phyloP scores from a whole-genome alignment of 148 eudicot genomes.

The Rhododendron griersonianum region DNA sequence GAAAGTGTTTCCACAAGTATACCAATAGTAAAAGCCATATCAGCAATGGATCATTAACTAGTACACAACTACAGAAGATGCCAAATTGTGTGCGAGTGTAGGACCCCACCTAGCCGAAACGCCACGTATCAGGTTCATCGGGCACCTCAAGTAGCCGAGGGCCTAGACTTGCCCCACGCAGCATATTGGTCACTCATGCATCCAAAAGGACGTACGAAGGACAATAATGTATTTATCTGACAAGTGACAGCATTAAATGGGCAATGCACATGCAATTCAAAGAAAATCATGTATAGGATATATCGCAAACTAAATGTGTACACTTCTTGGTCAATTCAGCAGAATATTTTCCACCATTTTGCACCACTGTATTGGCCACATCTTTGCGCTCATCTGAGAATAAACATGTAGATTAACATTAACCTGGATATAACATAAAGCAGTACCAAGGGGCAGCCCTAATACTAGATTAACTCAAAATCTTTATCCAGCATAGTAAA shows the following conservation, averaged over 20 bases:
- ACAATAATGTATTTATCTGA: neutral
- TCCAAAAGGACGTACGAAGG: neutral
- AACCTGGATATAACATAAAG: neutral
- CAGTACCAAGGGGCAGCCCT: neutral
- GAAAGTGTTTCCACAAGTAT: neutral
- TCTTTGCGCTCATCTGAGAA: conserved; percentile 77
- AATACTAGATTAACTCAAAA: neutral
- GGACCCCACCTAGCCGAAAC: neutral
- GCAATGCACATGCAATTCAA: neutral
- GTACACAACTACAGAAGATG: neutral
- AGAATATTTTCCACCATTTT: conserved; percentile 96
- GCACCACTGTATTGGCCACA: conserved; percentile 73
- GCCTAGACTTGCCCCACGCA: neutral
- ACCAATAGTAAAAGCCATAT: neutral
- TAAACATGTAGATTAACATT: neutral
- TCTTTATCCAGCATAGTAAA: conserved; percentile 17
- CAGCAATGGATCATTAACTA: neutral
- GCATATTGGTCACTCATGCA: neutral
- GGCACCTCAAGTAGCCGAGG: neutral
- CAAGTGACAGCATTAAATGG: neutral
- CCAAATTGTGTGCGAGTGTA: neutral
- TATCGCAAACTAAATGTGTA: conserved; percentile 89
- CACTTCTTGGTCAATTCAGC: conserved; percentile 86
- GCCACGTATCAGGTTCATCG: neutral
- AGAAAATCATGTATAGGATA: conserved; percentile 51